These are phyloP conservation scores for Globisporangium spiculum DNA, from an alignment of 352 stramenopile genomes.

Conservation along the genomic window DNA sequence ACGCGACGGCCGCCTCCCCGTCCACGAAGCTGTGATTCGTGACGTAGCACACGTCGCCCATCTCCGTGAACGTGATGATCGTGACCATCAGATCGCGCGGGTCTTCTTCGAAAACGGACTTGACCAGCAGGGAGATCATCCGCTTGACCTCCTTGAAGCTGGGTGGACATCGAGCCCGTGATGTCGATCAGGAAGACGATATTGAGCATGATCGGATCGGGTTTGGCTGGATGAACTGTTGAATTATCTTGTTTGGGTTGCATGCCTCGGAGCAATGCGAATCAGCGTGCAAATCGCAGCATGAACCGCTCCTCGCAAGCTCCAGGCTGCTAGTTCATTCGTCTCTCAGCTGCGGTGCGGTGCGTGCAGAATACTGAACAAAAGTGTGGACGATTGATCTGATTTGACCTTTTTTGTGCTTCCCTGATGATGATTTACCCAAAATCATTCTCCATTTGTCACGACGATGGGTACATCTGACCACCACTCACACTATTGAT, in stretches of 20 bases:
- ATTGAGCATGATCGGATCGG: constrained; percentile 43
- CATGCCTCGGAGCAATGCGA: not conserved
- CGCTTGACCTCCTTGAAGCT: constrained; percentile 55
- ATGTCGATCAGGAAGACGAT: constrained; percentile 70
- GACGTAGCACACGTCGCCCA: constrained; percentile 44
- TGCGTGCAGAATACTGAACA: too few relatives aligned
- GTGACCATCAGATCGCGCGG: constrained; percentile 54
- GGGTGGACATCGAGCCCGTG: constrained; percentile 58
- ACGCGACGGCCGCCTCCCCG: constrained; percentile 31
- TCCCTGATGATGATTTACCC: too few relatives aligned
- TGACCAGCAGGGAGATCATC: constrained; percentile 45
- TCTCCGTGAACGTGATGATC: constrained; percentile 72
- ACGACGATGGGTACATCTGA: too few relatives aligned
- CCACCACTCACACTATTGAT: too few relatives aligned
- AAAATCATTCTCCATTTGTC: too few relatives aligned
- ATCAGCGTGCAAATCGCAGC: not conserved
- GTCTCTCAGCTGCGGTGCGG: not conserved
- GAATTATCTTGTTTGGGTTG: not conserved
- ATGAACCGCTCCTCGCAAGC: not conserved
- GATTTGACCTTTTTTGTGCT: not conserved
- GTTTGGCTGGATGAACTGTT: not conserved
- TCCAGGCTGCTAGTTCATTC: not conserved
- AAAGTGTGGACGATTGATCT: not conserved
- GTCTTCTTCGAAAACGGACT: constrained; percentile 47
- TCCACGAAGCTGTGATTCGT: constrained; percentile 60